Evolutionary conservation across 805 yeast species (phyloP).

Genomic region (Teunomyces atbi): DNA sequence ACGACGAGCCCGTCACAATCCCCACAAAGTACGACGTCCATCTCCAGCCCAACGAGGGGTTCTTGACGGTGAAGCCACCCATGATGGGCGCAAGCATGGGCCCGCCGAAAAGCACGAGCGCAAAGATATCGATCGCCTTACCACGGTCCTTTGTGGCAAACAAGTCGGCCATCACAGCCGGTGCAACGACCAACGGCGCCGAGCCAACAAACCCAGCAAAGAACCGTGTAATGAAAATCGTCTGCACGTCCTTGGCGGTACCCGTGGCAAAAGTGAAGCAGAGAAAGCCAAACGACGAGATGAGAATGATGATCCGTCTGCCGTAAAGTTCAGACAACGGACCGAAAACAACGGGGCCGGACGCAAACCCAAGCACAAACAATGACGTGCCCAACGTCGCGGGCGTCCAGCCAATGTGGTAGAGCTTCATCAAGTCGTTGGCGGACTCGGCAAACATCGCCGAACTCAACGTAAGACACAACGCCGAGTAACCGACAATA

Average conservation of each 20-base stretch:
- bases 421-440: conserved; percentile 46
- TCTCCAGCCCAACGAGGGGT: conserved; percentile 50
- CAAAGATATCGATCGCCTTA: conserved; percentile 66
- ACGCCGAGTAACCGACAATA: conserved; percentile 33
- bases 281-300: conserved; percentile 32
- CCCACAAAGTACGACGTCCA: conserved; percentile 56
- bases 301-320: conserved; percentile 42
- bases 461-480: conserved; percentile 17
- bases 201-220: conserved; percentile 82
- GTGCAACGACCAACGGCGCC: conserved; percentile 81
- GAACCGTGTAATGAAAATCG: conserved; percentile 73
- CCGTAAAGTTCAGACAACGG: conserved; percentile 22
- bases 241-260: conserved; percentile 73
- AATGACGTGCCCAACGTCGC: conserved; percentile 74
- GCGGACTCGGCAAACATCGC: conserved; percentile 66
- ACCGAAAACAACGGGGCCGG: conserved; percentile 69
- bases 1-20: conserved; percentile 31
- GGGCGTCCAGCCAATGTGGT: conserved; percentile 63
- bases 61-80: conserved; percentile 40
- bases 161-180: conserved; percentile 85
- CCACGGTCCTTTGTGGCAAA: conserved; percentile 69
- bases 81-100: conserved; percentile 81
- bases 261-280: conserved; percentile 64
- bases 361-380: conserved; percentile 89
- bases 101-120: conserved; percentile 72